Conservation (phyloP, 306 rosid genomes). For the Crotalaria pallida region DNA sequence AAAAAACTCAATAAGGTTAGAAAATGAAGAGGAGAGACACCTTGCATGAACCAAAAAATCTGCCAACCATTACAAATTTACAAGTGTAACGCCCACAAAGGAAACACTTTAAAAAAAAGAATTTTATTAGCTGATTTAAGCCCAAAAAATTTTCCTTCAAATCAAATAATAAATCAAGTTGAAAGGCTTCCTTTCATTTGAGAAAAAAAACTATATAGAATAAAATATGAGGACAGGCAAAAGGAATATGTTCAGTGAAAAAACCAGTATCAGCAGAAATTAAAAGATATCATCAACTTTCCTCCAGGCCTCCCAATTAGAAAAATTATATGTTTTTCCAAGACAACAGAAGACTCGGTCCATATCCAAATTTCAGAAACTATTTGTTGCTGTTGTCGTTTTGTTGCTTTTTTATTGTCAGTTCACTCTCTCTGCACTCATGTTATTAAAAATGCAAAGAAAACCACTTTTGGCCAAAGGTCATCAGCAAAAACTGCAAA, state of each 20-base stretch:
- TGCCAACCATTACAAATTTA: not conserved
- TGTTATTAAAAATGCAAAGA: not conserved
- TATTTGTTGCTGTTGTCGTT: not conserved
- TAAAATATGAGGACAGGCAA: not conserved
- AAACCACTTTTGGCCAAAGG: constrained; percentile 24
- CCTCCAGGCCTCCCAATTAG: not conserved
- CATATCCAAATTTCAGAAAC: constrained; percentile 1
- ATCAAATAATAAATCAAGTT: constrained; percentile 16
- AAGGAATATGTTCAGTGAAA: too few relatives aligned
- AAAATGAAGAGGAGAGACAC: not conserved
- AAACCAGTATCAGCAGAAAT: not conserved
- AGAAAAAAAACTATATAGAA: not conserved
- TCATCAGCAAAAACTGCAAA: constrained; percentile 18
- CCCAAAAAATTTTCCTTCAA: constrained; percentile 12
- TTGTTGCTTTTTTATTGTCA: not conserved
- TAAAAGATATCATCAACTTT: not conserved
- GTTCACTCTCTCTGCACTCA: constrained; percentile 11
- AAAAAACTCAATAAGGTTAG: not conserved
- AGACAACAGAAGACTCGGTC: constrained; percentile 11
- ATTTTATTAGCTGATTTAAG: not conserved
- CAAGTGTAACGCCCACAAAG: not conserved
- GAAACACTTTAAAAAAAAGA: not conserved
- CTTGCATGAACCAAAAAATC: not conserved
- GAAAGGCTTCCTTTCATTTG: constrained; percentile 1
- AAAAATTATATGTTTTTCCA: not conserved